Base-by-base conservation (phyloP, 768 basidiomycete species). In the Agaricus subrufescens region DNA sequence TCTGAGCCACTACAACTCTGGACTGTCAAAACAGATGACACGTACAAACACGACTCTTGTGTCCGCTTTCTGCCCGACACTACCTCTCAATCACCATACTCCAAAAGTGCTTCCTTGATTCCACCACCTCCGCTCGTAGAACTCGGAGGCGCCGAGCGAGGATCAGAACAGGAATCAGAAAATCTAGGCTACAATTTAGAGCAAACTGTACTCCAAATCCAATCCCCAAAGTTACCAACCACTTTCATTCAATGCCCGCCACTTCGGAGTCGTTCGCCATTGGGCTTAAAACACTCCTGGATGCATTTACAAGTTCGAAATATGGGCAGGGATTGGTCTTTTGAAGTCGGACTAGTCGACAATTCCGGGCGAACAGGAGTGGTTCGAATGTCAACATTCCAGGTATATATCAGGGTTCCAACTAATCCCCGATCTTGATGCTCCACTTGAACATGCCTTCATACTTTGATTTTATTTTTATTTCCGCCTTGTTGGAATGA, bases 261-360 rank as follows among this genome's bases (percentile, higher is more conserved):
- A 44, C 56, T 44, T 52, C 12, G 38, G 38, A 25, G n/a, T 42
- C 25, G 45, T 31, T 34, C 34, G 54, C 10, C 55, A 30, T 70
- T 91, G 46, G 84, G 83, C 14, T 65, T 91, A 52, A 84, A 79
- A 63, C 86, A 86, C 63, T 74, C 82, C 6, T 91, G 89, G 87
- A 65, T 92, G 53, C 86, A 91, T 65, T 46, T 91, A 7, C 90
- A 92, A 67, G 83, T 87, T 45, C 82, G 87, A 47, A 78, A 85
- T 64, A 56, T 91, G 64, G 80, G 78, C 42, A 75, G 80, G 54
- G 82, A 84, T 58, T 91, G 87, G 86, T 78, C 84, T 14, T 83
- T 91, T 59, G 89, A 91, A 69, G 75, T 90, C 15, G 89, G 89
- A 5, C 62, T 92, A 29, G 81, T 84, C 52, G 90, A 92, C 71